These are phyloP conservation scores for Teunomyces cretensis DNA, from an alignment of 805 yeast species.

Conservation along the genomic window DNA sequence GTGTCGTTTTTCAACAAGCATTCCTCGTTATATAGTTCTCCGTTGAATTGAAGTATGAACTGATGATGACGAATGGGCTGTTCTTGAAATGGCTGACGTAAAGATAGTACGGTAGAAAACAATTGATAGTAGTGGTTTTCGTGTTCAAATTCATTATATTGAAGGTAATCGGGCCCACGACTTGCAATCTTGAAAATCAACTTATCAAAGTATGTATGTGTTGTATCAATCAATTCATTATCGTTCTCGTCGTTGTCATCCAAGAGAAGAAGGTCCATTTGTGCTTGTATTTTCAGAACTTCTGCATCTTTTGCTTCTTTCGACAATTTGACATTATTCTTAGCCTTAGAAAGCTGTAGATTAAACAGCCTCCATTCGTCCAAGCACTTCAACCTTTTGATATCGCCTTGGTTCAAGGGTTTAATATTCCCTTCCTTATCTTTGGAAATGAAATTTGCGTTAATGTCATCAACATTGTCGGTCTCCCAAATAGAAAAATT, in stretches of 20 bases:
- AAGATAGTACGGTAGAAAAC: conserved; percentile 74
- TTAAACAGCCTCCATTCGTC: conserved; percentile 27
- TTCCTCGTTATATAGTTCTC: conserved; percentile 75
- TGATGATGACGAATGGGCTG: conserved; percentile 59
- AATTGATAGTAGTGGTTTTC: conserved; percentile 25
- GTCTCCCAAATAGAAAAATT: conserved; percentile 13
- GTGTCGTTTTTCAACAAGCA: conserved; percentile 63
- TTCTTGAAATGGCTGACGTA: conserved; percentile 72
- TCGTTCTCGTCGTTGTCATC: conserved; percentile 4
- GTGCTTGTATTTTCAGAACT: conserved; percentile 9
- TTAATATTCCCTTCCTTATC: conserved; percentile 8
- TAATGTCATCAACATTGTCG: conserved; percentile 9
- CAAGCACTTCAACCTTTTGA: conserved; percentile 27
- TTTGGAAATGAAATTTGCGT: conserved; percentile 5
- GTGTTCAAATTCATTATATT: conserved; percentile 13
- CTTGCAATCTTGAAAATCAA: conserved; percentile 11
- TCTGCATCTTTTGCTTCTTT: conserved; percentile 11
- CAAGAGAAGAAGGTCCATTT: conserved; percentile 13
- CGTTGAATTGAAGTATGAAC: conserved; percentile 73
- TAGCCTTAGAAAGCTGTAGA: conserved; percentile 19
- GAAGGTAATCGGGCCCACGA: conserved; percentile 64
- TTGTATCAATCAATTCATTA: background rate
- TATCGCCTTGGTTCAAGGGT: conserved; percentile 17
- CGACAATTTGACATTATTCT: conserved; percentile 27
- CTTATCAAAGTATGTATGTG: background rate